A percentile compares a stretch with the other conserved stretches of the same genome.
phyloP scores from a whole-genome alignment of 1,284 basidiomycete species.

The Leccinum pseudoinsigne region DNA sequence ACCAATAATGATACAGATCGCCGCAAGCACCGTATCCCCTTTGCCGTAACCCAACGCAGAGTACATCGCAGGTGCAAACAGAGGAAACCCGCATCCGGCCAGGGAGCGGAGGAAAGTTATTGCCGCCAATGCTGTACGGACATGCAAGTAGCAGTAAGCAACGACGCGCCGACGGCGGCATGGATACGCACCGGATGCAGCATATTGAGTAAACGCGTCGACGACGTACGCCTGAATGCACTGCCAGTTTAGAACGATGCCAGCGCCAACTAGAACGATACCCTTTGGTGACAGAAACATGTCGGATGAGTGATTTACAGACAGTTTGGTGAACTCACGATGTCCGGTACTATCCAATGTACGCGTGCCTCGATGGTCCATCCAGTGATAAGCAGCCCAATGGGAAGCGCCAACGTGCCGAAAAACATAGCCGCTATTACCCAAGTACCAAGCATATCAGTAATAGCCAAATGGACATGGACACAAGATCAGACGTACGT shows the following conservation, averaged over 20 bases:
- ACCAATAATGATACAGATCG: slow-evolving; percentile 53
- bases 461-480: neutral
- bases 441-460: too few relatives aligned
- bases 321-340: slow-evolving; percentile 41
- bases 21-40: slow-evolving; percentile 61
- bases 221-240: slow-evolving; percentile 53
- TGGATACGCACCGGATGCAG: slow-evolving; percentile 45
- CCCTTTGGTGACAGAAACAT: slow-evolving; percentile 36
- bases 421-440: slow-evolving; percentile 57
- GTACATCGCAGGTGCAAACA: slow-evolving; percentile 72
- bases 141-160: slow-evolving; percentile 7
- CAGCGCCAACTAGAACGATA: slow-evolving; percentile 46
- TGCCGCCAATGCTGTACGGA: slow-evolving; percentile 52
- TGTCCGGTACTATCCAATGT: slow-evolving; percentile 69
- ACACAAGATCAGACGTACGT: slow-evolving; percentile 20
- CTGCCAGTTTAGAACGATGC: slow-evolving; percentile 46
- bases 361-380: slow-evolving; percentile 55
- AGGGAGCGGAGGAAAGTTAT: slow-evolving; percentile 56
- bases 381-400: slow-evolving; percentile 63
- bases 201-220: slow-evolving; percentile 53
- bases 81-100: slow-evolving; percentile 67
- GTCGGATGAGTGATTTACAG: neutral
- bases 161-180: neutral
- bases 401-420: slow-evolving; percentile 52
- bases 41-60: slow-evolving; percentile 61